phyloP scores from a whole-genome alignment of 805 yeast genomes.

The Danielia reshetovae region DNA sequence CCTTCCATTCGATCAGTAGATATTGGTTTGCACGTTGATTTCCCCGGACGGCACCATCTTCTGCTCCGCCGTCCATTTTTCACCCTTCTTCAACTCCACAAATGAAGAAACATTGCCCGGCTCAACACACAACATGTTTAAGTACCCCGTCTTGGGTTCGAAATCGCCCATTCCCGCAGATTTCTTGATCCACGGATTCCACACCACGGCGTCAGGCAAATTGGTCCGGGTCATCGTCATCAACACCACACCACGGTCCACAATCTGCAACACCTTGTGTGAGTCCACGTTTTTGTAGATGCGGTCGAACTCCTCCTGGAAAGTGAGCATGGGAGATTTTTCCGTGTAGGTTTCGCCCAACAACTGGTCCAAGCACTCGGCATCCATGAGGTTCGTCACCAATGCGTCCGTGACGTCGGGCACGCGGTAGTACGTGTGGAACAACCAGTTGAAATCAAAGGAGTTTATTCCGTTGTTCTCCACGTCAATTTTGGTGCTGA shows the following conservation, averaged over 20 bases:
- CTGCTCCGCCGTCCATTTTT: conserved; percentile 73
- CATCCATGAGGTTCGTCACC: conserved; percentile 76
- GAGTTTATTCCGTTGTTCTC: conserved; percentile 60
- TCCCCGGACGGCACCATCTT: conserved; percentile 53
- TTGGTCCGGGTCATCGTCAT: conserved; percentile 64
- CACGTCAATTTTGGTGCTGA: conserved; percentile 72
- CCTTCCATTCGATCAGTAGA: too few species aligned
- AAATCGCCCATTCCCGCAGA: conserved; percentile 85
- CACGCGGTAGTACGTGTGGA: conserved; percentile 82
- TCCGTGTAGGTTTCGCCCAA: conserved; percentile 58
- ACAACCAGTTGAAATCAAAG: conserved; percentile 89
- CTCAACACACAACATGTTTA: conserved; percentile 89
- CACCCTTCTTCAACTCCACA: conserved; percentile 62
- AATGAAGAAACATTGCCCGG: conserved; percentile 84
- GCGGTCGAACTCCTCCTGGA: conserved; percentile 79
- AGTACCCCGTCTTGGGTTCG: conserved; percentile 77
- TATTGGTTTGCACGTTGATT: conserved; percentile 55
- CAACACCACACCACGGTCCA: conserved; percentile 65
- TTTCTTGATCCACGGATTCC: conserved; percentile 96
- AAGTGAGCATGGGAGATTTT: conserved; percentile 69
- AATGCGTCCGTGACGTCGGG: conserved; percentile 74
- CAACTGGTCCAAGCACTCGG: conserved; percentile 72
- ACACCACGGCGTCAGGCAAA: conserved; percentile 74
- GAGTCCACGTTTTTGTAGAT: conserved; percentile 64
- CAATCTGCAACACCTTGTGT: conserved; percentile 59